These are phyloP conservation scores for Arabidopsis lyrata DNA, from an alignment of 441 rosid genomes.

Conservation along the genomic window DNA sequence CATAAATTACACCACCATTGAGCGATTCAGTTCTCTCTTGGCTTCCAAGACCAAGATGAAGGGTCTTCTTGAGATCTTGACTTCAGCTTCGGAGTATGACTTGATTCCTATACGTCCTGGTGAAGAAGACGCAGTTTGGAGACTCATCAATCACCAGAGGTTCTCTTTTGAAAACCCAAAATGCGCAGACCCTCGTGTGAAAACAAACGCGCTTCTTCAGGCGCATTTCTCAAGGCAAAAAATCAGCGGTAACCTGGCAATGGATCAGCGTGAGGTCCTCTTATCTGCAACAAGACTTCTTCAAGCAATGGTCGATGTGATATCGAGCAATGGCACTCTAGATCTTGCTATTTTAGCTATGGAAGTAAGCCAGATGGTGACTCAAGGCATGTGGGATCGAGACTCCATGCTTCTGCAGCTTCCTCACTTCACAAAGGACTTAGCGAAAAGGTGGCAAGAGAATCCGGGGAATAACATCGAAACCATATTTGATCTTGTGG, in stretches of 20 bases:
- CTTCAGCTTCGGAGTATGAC: slow-evolving; percentile 92
- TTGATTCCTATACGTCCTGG: slow-evolving; percentile 80
- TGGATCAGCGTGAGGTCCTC: slow-evolving; percentile 86
- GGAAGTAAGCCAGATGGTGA: slow-evolving; percentile 97
- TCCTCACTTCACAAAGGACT: slow-evolving; percentile 82
- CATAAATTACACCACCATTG: slow-evolving; percentile 85
- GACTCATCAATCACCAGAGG: slow-evolving; percentile 87
- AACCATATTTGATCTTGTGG: slow-evolving; percentile 84
- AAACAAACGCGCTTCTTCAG: slow-evolving; percentile 89
- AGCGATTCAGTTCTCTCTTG: slow-evolving; percentile 87
- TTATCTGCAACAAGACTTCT: slow-evolving; percentile 78
- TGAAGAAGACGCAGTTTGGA: slow-evolving; percentile 81
- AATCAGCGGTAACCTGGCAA: slow-evolving; percentile 65
- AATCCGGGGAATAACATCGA: slow-evolving; percentile 80
- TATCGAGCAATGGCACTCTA: slow-evolving; percentile 87
- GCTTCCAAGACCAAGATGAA: slow-evolving; percentile 85
- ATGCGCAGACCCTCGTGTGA: slow-evolving; percentile 79
- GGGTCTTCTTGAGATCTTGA: slow-evolving; percentile 83
- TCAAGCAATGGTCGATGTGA: slow-evolving; percentile 92
- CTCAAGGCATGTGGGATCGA: slow-evolving; percentile 96
- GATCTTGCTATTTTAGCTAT: slow-evolving; percentile 89
- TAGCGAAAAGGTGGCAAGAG: slow-evolving; percentile 84
- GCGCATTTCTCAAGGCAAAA: slow-evolving; percentile 89
- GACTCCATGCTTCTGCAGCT: slow-evolving; percentile 95
- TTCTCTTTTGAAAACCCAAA: slow-evolving; percentile 86